Conservation (phyloP, 2,329 filamentous ascomycete genomes). For the Juglanconis sp. region DNA sequence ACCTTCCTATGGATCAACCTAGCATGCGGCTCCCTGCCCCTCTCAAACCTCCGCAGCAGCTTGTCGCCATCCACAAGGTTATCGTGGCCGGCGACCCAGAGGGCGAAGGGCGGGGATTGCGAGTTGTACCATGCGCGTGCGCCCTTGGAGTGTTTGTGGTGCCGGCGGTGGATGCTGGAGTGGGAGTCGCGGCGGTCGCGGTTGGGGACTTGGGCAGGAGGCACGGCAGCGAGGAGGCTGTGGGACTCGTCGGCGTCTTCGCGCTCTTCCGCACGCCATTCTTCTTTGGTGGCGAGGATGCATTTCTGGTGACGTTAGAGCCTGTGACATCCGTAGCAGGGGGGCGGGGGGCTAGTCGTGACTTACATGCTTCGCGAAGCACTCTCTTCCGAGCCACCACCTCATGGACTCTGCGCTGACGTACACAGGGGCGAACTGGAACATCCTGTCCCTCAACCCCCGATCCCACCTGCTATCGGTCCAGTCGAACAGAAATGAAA, state of each 20-base stretch:
- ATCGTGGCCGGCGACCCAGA: slow-evolving; percentile 85
- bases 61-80: slow-evolving; percentile 78
- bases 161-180: slow-evolving; percentile 21
- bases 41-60: slow-evolving; percentile 70
- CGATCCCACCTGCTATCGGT: slow-evolving; percentile 81
- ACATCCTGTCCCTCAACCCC: slow-evolving; percentile 74
- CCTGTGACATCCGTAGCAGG: neutral
- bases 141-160: slow-evolving; percentile 40
- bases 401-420: slow-evolving; percentile 87
- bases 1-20: slow-evolving; percentile 77
- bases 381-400: slow-evolving; percentile 78
- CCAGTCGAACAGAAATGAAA: slow-evolving; percentile 88
- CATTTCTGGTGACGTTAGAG: slow-evolving; percentile 61
- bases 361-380: slow-evolving; percentile 41
- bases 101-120: slow-evolving; percentile 74
- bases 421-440: slow-evolving; percentile 89
- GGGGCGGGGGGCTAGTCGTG: neutral
- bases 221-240: slow-evolving; percentile 17
- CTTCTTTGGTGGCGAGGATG: slow-evolving; percentile 76
- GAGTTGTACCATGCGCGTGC: slow-evolving; percentile 77
- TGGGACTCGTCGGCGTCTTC: slow-evolving; percentile 50
- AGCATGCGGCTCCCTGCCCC: slow-evolving; percentile 77
- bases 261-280: slow-evolving; percentile 58
- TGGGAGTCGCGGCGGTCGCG: neutral
- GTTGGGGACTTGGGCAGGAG: neutral